These are phyloP conservation scores for Dichotomocladium elegans DNA, from an alignment of 371 early-diverging fungal species.

Conservation along the genomic window DNA sequence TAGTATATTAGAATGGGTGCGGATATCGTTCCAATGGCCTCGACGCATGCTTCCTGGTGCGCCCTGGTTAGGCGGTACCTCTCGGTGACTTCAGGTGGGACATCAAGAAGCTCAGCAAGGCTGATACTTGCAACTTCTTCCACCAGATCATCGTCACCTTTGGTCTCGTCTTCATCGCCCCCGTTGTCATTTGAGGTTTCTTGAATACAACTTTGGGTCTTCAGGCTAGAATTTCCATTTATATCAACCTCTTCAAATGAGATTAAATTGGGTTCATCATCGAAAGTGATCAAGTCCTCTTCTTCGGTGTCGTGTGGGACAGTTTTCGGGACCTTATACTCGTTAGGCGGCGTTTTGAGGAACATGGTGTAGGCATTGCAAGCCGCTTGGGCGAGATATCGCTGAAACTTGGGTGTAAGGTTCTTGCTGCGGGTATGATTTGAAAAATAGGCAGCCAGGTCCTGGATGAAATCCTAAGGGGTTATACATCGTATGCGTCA, in stretches of 20 bases:
- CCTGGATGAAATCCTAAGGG: not conserved
- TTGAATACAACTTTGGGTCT: too few relatives aligned
- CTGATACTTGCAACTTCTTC: conserved; percentile 11
- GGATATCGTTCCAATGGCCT: conserved; percentile 16
- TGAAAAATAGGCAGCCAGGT: conserved; percentile 14
- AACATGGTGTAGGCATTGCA: conserved; percentile 22
- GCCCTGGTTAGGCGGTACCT: conserved; percentile 9
- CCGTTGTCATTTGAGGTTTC: not conserved
- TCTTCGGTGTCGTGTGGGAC: not conserved
- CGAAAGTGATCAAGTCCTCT: conserved; percentile 26
- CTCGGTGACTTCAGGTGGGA: conserved; percentile 13
- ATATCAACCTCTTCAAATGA: conserved; percentile 23
- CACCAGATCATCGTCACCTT: conserved; percentile 1
- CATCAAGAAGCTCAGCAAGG: conserved; percentile 9
- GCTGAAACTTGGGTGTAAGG: conserved; percentile 24
- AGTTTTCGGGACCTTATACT: conserved; percentile 2
- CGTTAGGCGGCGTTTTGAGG: conserved; percentile 16
- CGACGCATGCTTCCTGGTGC: conserved; percentile 22
- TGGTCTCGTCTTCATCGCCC: conserved; percentile 14
- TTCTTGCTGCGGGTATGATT: conserved; percentile 18
- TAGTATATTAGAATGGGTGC: conserved; percentile 32
- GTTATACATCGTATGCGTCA: not conserved
- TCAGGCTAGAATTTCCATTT: too few relatives aligned
- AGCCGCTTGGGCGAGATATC: conserved; percentile 16
- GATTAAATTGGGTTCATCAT: conserved; percentile 23